Evolutionary conservation across 495 filamentous ascomycete genomes (phyloP), one percentile per base, ranked within the genome.

Genomic region (Ramalina intermedia): DNA sequence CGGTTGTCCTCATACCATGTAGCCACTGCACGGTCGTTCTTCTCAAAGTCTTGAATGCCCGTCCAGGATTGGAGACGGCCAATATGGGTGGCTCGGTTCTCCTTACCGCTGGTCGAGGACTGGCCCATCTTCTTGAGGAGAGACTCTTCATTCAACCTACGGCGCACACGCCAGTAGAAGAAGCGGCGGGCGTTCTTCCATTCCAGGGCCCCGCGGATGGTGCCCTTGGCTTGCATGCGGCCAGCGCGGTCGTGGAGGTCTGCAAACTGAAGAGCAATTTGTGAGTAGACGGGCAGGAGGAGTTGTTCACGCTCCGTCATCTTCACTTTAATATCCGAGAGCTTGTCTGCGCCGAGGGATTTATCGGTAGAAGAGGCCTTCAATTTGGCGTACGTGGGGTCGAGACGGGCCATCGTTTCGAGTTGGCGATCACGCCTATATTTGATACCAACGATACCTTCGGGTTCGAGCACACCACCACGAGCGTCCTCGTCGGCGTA

Each of bases 101-200:
- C 66, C 6, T 54, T 47, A 38, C 53, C 51, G 29, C 55, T 50
- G 33, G 53, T 56, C 48, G 52, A 62, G 46, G 57, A 56, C 6
- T 59, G 37, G 36, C 62, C 66, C 78, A 96, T 85, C 64, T 84
- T 82, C 69, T 87, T 90, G 64, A 96, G 73, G 61, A 96, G 85
- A 61, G 85, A 83, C 67, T 98, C 89, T 69, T 98, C 91, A 67
- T 93, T 95, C 58, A 98, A 73, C 68, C 93, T 79, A 64, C 91
- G 85, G 64, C 91, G 90, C 47, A 94, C 82, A 73, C 91, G 89
- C 91, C 91, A 98, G 81, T 96, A 98, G 79, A 98, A 96, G 85
- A 95, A 98, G 61, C 93, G 86, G 54, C 91, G 81, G 41, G 90
- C 82, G 52, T 95, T 80, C 63, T 79, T 74, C 93, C 89, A 98